Conservation (phyloP, 2,329 filamentous ascomycete genomes). For the Parastagonospora nodorum region DNA sequence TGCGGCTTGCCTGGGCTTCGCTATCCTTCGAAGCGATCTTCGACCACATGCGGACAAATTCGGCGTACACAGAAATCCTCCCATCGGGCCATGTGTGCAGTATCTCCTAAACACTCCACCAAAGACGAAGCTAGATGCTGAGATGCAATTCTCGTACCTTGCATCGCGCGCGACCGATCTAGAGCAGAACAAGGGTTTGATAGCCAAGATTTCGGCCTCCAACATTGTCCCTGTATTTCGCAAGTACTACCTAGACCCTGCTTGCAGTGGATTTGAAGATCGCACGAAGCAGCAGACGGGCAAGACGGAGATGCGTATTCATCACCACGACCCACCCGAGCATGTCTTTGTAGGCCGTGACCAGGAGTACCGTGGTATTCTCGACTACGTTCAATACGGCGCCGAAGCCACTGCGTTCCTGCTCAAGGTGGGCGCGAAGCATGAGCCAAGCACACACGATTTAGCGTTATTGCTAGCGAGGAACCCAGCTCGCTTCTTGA, state of each 20-base stretch:
- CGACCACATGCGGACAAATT: constrained; percentile 82
- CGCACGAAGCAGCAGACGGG: constrained; percentile 34
- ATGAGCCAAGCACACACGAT: constrained; percentile 85
- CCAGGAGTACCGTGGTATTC: constrained; percentile 81
- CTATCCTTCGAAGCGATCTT: constrained; percentile 76
- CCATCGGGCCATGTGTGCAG: constrained; percentile 76
- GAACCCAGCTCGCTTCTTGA: constrained; percentile 81
- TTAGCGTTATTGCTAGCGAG: constrained; percentile 81
- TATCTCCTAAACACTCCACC: constrained; percentile 75
- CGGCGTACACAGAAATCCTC: constrained; percentile 81
- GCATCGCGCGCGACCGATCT: constrained; percentile 77
- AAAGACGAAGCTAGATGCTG: constrained; percentile 67
- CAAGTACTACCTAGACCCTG: constrained; percentile 39
- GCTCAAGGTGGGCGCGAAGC: constrained; percentile 85
- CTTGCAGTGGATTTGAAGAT: constrained; percentile 41
- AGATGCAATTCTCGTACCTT: constrained; percentile 81
- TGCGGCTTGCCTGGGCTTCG: constrained; percentile 78
- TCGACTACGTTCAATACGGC: constrained; percentile 96
- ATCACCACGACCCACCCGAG: constrained; percentile 67
- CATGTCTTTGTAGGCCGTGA: constrained; percentile 79
- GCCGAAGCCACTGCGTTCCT: constrained; percentile 85
- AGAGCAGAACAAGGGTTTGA: constrained; percentile 45
- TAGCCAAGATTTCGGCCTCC: constrained; percentile 31
- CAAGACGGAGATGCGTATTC: constrained; percentile 48
- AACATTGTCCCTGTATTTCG: constrained; percentile 47